A percentile compares a stretch with the other conserved stretches of the same genome.
phyloP scores from a whole-genome alignment of 73 alveolate genomes.

The Effrenium voratum region DNA sequence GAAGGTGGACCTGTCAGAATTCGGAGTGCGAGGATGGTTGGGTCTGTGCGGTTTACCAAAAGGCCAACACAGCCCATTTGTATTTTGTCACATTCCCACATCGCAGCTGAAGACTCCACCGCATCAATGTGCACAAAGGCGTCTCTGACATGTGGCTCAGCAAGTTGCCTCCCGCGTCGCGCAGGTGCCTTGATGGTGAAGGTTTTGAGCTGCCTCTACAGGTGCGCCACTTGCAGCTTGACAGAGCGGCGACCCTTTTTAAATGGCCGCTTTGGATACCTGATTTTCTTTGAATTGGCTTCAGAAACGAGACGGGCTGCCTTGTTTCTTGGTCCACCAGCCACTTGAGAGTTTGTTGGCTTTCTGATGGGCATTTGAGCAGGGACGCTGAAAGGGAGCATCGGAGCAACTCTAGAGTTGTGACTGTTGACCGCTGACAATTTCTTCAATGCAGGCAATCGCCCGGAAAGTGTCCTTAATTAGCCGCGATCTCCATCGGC shows the following conservation, averaged over 20 bases:
- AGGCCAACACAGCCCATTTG: background rate
- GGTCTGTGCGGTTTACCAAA: background rate
- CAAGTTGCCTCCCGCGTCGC: background rate
- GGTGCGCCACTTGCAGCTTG: background rate
- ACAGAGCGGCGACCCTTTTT: background rate
- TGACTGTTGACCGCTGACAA: background rate
- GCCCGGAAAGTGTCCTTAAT: background rate
- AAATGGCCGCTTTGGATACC: background rate
- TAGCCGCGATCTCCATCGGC: background rate
- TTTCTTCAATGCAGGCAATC: background rate
- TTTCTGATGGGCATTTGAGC: background rate
- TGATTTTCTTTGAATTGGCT: background rate
- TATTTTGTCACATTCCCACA: background rate
- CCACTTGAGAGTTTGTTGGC: background rate
- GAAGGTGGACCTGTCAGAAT: background rate
- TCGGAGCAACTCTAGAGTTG: background rate
- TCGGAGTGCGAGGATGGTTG: background rate
- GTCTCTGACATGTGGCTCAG: background rate
- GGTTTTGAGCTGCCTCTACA: background rate
- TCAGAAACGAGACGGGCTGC: background rate
- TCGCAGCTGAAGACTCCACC: background rate
- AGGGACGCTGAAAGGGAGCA: background rate
- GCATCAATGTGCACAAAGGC: background rate
- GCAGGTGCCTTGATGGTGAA: slow-evolving; percentile 40
- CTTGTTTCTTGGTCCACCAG: background rate